Evolutionary conservation across 2,329 filamentous ascomycete genomes (phyloP), one percentile per base, ranked within the genome.

Genomic region (Sphaerulina musiva): DNA sequence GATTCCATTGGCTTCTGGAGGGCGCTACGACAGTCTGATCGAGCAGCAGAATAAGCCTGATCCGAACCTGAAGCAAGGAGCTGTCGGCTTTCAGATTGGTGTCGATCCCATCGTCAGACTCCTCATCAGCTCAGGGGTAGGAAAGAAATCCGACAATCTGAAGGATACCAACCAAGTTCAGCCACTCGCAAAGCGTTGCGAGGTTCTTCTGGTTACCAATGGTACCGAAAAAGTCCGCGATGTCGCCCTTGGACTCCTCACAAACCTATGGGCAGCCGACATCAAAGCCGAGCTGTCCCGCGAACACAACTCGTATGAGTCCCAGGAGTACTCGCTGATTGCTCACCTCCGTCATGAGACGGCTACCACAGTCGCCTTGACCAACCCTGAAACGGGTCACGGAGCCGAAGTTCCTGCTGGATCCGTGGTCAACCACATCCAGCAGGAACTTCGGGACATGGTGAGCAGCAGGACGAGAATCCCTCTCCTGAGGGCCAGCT

Each of bases 1-100:
- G 62, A 44, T 40, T 31, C 32, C 46, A 10, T 46, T 97, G 66
- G 93, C 92, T 5, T 93, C 91, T 32, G 93, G 95, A 48, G 93
- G 93, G 2, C 83, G 93, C 46, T 98, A 98, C 68, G 95, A 98
- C 68, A 83, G 83, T 46, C 75, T 98, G 17, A 92, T 98, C 60
- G 84, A 84, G 67, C 87, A 95, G 57, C 87, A 95, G 66, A 81
- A 85, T 7, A 87, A 87, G 2, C 43, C 4, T 85, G 83, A 59
- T 80, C 83, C 41, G 77, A 82, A 46, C 10, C 42, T 51, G 4
- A 53, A 53, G 39, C 62, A 63, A 46, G 70, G 65, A 67, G 92
- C 89, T 4, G 93, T 97, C 9, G 93, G 95, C 1, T 92, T 97
- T 67, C 95, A 90, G 65, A 75, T 97, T 40, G 87, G 87, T 23